Evolutionary conservation across 179 eudicot species (phyloP).

Genomic region (Corrigiola litoralis): DNA sequence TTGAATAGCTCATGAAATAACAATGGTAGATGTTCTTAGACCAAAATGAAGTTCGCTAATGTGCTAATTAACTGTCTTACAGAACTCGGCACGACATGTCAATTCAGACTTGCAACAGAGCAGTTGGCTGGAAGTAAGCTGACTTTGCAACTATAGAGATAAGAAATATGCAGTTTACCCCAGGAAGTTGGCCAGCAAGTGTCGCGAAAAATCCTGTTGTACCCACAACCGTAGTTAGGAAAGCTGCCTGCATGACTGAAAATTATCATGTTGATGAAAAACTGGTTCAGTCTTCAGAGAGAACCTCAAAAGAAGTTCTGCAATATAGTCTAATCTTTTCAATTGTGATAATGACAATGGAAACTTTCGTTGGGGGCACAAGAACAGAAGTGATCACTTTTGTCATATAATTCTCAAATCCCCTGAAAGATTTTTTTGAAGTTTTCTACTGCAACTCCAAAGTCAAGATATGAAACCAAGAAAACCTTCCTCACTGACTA

Average conservation of each 20-base stretch:
- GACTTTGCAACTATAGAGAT: background rate
- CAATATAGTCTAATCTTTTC: too few relatives aligned
- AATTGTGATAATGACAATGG: too few relatives aligned
- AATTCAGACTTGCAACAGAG: background rate
- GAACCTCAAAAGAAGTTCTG: background rate
- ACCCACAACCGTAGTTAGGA: slow-evolving; percentile 87
- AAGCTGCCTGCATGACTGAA: slow-evolving; percentile 98
- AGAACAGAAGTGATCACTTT: too few relatives aligned
- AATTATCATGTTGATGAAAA: slow-evolving; percentile 50
- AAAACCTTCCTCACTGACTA: background rate
- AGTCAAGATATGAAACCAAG: background rate
- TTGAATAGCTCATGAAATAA: background rate
- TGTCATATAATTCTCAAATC: background rate
- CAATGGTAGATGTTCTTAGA: too few relatives aligned
- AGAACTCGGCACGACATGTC: too few relatives aligned
- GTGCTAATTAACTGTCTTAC: background rate
- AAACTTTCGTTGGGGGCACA: too few relatives aligned
- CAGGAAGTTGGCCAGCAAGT: slow-evolving; percentile 97
- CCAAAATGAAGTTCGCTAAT: too few relatives aligned
- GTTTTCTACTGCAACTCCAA: background rate
- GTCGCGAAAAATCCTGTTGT: slow-evolving; percentile 70
- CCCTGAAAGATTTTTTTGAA: background rate
- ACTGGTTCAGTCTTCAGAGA: slow-evolving; percentile 1
- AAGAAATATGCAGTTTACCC: slow-evolving; percentile 48
- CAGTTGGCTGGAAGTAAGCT: background rate